A percentile compares a stretch with the other conserved stretches of the same genome.
These are phyloP conservation scores for Alternaria consortialis DNA, from an alignment of 2,329 filamentous ascomycete genomes.

Conservation along the genomic window DNA sequence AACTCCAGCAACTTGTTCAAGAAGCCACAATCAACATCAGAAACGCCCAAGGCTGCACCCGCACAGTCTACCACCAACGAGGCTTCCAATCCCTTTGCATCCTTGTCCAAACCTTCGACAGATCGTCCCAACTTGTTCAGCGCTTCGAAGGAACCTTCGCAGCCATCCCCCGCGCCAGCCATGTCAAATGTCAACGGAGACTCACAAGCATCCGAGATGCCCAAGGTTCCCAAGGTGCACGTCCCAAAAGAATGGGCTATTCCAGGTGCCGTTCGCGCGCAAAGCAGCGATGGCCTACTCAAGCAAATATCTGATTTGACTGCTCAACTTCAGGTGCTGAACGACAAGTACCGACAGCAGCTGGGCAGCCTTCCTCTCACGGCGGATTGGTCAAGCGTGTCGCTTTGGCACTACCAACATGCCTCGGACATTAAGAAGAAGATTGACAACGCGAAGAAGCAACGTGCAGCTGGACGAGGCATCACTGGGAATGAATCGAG, in stretches of 20 bases:
- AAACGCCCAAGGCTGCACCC: conserved; percentile 19
- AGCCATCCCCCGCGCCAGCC: conserved; percentile 20
- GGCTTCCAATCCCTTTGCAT: conserved; percentile 28
- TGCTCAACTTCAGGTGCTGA: conserved; percentile 38
- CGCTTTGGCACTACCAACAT: conserved; percentile 42
- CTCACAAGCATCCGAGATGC: conserved; percentile 21
- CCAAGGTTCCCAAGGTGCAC: conserved; percentile 37
- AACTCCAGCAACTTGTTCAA: conserved; percentile 21
- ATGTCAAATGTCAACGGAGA: conserved; percentile 25
- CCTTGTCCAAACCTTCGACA: conserved; percentile 21
- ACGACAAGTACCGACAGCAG: conserved; percentile 39
- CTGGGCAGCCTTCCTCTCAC: conserved; percentile 30
- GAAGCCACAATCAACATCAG: conserved; percentile 18
- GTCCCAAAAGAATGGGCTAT: conserved; percentile 39
- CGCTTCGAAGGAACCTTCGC: conserved; percentile 21
- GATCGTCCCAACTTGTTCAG: conserved; percentile 27
- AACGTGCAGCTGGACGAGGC: conserved; percentile 39
- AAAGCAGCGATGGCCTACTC: conserved; percentile 20
- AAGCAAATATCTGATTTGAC: conserved; percentile 30
- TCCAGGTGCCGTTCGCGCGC: conserved; percentile 15
- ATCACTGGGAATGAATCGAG: conserved; percentile 44
- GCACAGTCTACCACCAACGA: conserved; percentile 15
- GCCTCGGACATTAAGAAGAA: conserved; percentile 39
- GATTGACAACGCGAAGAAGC: conserved; percentile 42
- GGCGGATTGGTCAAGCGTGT: conserved; percentile 44